Evolutionary conservation across 2,329 filamentous ascomycete genomes (phyloP), one percentile per base, ranked within the genome.

Genomic region (Drechslerella stenobrocha): DNA sequence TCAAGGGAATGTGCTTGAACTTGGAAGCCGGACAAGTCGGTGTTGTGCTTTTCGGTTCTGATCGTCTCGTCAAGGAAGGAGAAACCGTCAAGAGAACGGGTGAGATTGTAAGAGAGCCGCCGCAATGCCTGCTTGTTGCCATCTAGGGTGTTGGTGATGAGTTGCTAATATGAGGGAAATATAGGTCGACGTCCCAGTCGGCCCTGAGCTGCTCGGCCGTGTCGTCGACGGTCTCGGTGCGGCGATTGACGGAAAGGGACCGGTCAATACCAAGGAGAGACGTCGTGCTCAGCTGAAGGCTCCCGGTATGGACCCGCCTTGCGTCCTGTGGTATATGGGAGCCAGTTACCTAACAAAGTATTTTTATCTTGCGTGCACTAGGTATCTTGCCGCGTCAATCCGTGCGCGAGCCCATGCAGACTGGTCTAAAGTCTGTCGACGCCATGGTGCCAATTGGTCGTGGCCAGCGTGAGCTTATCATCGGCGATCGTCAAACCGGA

Each of bases 1-100:
- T 97, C 81, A 97, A 97, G 87, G 93, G 93, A 81, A 98, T 98
- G 93, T 97, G 92, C 89, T 97, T 98, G 92, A 98, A 98, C 89
- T 87, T 98, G 82, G 93, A 98, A 84, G 93, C 93, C 81, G 93
- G 93, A 80, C 93, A 97, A 82, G 93, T 98, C 83, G 93, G 93
- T 96, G 91, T 98, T 77, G 93, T 98, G 86, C 86, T 98, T 78
- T 98, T 98, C 86, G 93, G 93, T 87, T 97, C 93, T 78, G 93
- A 98, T 83, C 91, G 93, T 91, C 85, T 96, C 76, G 93, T 98
- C 86, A 93, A 90, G 85, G 93, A 98, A 82, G 93, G 93, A 78
- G 92, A 98, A 85, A 92, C 89, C 74, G 93, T 98, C 81, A 97
- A 96, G 88, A 92, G 93, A 87, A 98, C 93, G 76, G 93, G 93